Evolutionary conservation across 495 filamentous ascomycete genomes (phyloP), one percentile per base, ranked within the genome.

Genomic region (Lentithecium fluviatile): DNA sequence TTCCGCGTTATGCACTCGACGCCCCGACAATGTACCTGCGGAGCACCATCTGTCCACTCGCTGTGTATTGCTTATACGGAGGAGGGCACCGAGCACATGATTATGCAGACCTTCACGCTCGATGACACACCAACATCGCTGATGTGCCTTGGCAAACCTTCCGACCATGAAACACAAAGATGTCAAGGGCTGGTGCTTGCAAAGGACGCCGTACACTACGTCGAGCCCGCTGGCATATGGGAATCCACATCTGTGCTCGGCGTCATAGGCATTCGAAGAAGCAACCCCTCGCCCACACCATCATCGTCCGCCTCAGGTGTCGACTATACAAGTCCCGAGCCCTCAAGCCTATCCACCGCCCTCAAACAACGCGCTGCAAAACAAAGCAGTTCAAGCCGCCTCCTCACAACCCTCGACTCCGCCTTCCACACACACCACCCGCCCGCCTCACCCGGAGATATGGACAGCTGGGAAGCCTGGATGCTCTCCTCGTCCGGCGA

Each of bases 381-480:
- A 25, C 23, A 52, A 23, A 26, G 25, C 10, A 56, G 42, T n/a
- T 7, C 34, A 6, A 52, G 23, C 25, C 40, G 26, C 34, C 13
- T 55, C 10, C 25, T 58, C 29, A 12, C 45, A 11, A 21, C 62
- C 10, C 8, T 49, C 45, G 40, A 46, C 12, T 21, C 47, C 12
- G 20, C 43, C 1, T 37, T 45, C 23, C n/a, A 17, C 26, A 24
- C 15, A 6, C 38, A 17, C 15, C 20, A 32, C 6, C 12, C 34
- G 6, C 23, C 54, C 23, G 45, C 38, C 32, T 19, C 55, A 20
- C 23, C 48, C 15, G 34, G 25, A 7, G 65, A 63, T 21, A 36
- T 25, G 1, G 55, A 64, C 10, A 37, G 17, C 17, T 90, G 85
- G 85, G 85, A 89, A 68, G 81, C 80, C 1, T 90, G 85, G 84